Base-by-base conservation (phyloP, 352 stramenopile species). In the Globisporangium iwayamae region DNA sequence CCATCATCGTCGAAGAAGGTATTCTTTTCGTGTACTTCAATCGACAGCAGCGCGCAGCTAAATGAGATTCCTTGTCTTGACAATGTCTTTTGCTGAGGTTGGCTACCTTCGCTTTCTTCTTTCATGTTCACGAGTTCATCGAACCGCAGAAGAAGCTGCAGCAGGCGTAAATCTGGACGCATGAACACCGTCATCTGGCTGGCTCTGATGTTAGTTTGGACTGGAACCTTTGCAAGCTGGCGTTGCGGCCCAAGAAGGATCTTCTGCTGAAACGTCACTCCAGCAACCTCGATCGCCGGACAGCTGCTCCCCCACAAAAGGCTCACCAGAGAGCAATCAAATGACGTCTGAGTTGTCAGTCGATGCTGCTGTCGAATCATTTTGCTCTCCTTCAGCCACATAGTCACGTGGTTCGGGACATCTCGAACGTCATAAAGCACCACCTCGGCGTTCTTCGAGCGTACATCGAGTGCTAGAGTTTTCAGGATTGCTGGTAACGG, bases 81-180 rank as follows among this genome's bases (percentile, higher is more conserved):
- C 3, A 58, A 46, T 28, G 25, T 18, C 28, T 53, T 65, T 22
- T 36, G 47, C 11, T 7, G n/a, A 9, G 11, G 3, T 25, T 55
- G 18, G 5, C 28, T 13, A 6, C 20, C 20, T 32, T 52, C 34
- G 5, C 18, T 46, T 10, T 18, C 43, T 9, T 70, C 36, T 36
- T 56, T 67, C 10, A 30, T 25, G 51, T 71, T 85, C 4, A 67
- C 43, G 5, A 90, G 68, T 32, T 85, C 73, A 20, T 90, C 77
- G 9, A 90, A 64, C 4, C 70, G 76, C 25, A 85, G 50, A 38
- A 83, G 66, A 4, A 90, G 46, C 6, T 88, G 60, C 18, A 90
- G 10, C 30, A 90, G 61, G n/a, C 70, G 75, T 22, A 66, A 73
- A 10, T 71, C 56, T 10, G 75, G 71, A 13, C 56, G 63, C 56